These are phyloP conservation scores for Boletus smithii DNA, from an alignment of 1,284 basidiomycete genomes.

Conservation along the genomic window DNA sequence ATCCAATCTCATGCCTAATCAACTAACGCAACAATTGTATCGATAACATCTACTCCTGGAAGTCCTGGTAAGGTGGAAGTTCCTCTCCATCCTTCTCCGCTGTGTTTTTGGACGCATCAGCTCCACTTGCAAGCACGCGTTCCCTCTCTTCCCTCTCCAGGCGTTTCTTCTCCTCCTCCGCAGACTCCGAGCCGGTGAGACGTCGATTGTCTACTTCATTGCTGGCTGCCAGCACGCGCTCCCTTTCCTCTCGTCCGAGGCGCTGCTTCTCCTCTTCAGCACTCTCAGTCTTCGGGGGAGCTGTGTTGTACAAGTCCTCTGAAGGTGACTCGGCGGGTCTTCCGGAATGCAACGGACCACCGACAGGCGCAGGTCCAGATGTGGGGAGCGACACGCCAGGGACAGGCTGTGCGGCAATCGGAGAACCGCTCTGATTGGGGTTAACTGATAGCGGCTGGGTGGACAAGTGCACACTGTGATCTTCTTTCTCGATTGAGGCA, in stretches of 20 bases:
- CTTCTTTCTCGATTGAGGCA: conserved; percentile 5
- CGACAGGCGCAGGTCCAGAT: conserved; percentile 59
- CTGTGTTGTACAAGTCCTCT: conserved; percentile 34
- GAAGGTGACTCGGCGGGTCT: conserved; percentile 38
- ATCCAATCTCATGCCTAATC: too few relatives aligned
- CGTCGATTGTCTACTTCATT: conserved; percentile 10
- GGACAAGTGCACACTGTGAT: not conserved
- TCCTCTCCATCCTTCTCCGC: conserved; percentile 45
- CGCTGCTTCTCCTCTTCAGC: conserved; percentile 56
- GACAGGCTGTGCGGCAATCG: conserved; percentile 40
- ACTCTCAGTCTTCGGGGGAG: conserved; percentile 29
- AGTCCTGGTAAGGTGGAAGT: conserved; percentile 65
- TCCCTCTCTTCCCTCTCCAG: conserved; percentile 65
- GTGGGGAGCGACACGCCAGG: conserved; percentile 43
- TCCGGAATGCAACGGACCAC: too few relatives aligned
- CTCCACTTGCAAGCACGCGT: conserved; percentile 41
- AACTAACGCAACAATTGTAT: too few relatives aligned
- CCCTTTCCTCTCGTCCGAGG: conserved; percentile 39
- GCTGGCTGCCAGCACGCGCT: conserved; percentile 33
- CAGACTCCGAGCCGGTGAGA: conserved; percentile 47
- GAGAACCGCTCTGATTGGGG: too few relatives aligned
- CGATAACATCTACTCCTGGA: conserved; percentile 22
- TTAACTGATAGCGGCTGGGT: conserved; percentile 35
- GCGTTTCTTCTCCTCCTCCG: conserved; percentile 67
- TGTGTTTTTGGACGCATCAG: conserved; percentile 5